A percentile compares a stretch with the other conserved stretches of the same genome.
These are phyloP conservation scores for Obelidium mucronatum DNA, from an alignment of 192 early-diverging fungal species.

Conservation along the genomic window DNA sequence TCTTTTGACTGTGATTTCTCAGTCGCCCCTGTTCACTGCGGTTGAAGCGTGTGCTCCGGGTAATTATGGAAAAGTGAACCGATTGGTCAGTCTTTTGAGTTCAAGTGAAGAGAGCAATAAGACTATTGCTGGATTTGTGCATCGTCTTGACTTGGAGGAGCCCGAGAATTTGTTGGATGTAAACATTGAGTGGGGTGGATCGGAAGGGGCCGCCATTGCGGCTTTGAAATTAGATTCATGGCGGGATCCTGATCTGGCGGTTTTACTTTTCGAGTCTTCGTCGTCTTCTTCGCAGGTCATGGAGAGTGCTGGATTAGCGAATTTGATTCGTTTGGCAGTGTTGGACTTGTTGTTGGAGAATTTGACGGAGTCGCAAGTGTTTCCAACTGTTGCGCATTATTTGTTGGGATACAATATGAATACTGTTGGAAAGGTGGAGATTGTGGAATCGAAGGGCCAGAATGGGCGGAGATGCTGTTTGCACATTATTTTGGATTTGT, in stretches of 20 bases:
- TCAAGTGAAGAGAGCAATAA: conserved; percentile 65
- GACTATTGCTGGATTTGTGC: conserved; percentile 80
- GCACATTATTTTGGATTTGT: conserved; percentile 50
- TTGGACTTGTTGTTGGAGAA: conserved; percentile 87
- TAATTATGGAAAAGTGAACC: conserved; percentile 58
- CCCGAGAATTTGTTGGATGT: conserved; percentile 40
- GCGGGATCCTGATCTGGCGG: conserved; percentile 34
- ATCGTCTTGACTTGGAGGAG: conserved; percentile 76
- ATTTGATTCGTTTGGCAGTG: conserved; percentile 80
- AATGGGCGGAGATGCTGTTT: conserved; percentile 49
- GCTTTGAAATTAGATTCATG: conserved; percentile 36
- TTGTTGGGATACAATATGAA: conserved; percentile 81
- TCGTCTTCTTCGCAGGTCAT: neutral
- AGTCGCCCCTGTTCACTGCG: conserved; percentile 71
- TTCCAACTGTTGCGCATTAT: conserved; percentile 87
- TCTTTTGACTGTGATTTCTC: conserved; percentile 75
- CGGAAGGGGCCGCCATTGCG: neutral
- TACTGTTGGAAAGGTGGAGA: conserved; percentile 36
- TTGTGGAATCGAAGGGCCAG: conserved; percentile 47
- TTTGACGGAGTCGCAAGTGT: conserved; percentile 53
- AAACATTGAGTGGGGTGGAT: conserved; percentile 9
- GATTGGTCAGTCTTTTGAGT: conserved; percentile 76
- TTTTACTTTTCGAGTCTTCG: conserved; percentile 28
- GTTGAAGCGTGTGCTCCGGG: conserved; percentile 56
- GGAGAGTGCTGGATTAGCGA: conserved; percentile 45